These are phyloP conservation scores for Boletus sp. DNA, from an alignment of 768 basidiomycete species.

Conservation along the genomic window DNA sequence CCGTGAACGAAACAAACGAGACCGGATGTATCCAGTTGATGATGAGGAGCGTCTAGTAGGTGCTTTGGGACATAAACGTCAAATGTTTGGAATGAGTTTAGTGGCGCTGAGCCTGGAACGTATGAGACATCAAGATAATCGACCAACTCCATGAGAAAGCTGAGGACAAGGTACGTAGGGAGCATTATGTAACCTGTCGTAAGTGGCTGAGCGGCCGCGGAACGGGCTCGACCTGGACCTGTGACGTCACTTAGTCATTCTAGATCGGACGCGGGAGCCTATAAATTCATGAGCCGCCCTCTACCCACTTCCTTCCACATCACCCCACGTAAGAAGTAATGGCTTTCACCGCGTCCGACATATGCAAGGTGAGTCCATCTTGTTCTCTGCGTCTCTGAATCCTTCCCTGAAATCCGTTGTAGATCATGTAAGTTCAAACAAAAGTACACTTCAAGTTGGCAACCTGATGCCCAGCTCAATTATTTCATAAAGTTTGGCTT, in stretches of 20 bases:
- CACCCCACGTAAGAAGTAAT: slow-evolving; percentile 35
- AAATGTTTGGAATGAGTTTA: slow-evolving; percentile 44
- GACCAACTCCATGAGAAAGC: slow-evolving; percentile 9
- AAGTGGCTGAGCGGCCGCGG: neutral
- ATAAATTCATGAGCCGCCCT: slow-evolving; percentile 11
- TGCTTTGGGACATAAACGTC: slow-evolving; percentile 49
- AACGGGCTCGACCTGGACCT: neutral
- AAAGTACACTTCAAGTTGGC: neutral
- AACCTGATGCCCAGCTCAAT: slow-evolving; percentile 9
- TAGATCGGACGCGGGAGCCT: neutral
- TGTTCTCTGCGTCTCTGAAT: neutral
- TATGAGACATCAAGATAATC: slow-evolving; percentile 37
- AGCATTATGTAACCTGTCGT: neutral
- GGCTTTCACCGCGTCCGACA: slow-evolving; percentile 71
- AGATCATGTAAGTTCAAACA: slow-evolving; percentile 45
- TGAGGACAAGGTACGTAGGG: neutral
- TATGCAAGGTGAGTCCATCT: slow-evolving; percentile 62
- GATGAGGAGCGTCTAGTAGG: neutral
- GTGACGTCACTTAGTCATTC: slow-evolving; percentile 31
- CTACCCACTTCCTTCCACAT: neutral
- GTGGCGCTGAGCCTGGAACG: slow-evolving; percentile 13
- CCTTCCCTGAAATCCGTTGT: neutral
- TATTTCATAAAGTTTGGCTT: slow-evolving; percentile 47
- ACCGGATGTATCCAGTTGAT: slow-evolving; percentile 21
- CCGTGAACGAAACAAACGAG: slow-evolving; percentile 77